phyloP scores from a whole-genome alignment of 805 yeast genomes.

The Candida odintsovae region DNA sequence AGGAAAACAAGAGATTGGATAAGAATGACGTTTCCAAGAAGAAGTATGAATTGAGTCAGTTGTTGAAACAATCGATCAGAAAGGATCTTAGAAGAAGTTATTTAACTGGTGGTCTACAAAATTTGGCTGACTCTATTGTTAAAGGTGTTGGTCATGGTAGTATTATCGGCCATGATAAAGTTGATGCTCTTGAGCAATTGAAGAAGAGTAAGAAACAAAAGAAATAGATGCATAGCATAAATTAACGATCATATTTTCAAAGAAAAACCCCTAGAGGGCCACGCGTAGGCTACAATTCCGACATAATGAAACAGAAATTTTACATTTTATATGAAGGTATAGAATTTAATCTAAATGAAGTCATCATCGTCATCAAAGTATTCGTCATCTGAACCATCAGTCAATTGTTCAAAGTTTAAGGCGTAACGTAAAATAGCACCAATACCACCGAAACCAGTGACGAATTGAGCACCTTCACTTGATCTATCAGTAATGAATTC shows the following conservation, averaged over 20 bases:
- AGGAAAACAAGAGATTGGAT: constrained; percentile 44
- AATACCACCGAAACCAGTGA: constrained; percentile 97
- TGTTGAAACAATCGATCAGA: constrained; percentile 50
- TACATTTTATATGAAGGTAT: background rate
- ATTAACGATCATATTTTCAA: background rate
- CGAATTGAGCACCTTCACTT: constrained; percentile 98
- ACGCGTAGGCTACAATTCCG: background rate
- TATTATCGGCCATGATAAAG: constrained; percentile 64
- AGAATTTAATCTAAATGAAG: constrained; percentile 14
- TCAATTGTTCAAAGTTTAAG: constrained; percentile 94
- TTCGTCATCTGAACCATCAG: constrained; percentile 86
- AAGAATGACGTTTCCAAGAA: constrained; percentile 42
- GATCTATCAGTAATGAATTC: constrained; percentile 97
- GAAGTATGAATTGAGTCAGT: constrained; percentile 46
- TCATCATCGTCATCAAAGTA: constrained; percentile 59
- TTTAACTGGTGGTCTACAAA: constrained; percentile 71
- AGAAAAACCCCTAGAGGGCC: background rate
- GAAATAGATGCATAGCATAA: background rate
- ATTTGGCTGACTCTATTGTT: constrained; percentile 71
- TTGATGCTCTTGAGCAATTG: constrained; percentile 63
- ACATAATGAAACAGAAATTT: background rate
- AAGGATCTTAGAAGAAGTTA: constrained; percentile 64
- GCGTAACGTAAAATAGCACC: constrained; percentile 96
- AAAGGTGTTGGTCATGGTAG: constrained; percentile 60
- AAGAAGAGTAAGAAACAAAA: constrained; percentile 21